Percentiles rank a stretch among this genome's conserved stretches.
Conservation (phyloP, 768 basidiomycete genomes). For the Tylopilus subfusipes region DNA sequence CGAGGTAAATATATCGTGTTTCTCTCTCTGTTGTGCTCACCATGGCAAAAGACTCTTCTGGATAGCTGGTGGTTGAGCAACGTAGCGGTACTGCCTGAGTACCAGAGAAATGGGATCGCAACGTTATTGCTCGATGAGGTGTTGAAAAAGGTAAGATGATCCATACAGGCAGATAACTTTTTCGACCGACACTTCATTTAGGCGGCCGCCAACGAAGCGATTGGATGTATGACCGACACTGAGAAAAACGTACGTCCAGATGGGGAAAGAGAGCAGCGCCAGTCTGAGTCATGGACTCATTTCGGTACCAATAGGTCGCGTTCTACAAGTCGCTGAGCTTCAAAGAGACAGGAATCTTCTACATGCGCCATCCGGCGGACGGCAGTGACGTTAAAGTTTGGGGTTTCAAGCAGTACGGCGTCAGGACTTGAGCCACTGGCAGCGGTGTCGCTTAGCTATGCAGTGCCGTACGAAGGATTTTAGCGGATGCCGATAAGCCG, state of each 20-base stretch:
- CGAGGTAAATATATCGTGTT: not conserved
- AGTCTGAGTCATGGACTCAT: not conserved
- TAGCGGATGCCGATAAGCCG: not conserved
- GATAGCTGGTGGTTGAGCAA: conserved; percentile 6
- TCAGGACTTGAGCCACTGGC: not conserved
- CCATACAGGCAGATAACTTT: not conserved
- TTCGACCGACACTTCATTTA: not conserved
- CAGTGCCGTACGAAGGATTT: not conserved
- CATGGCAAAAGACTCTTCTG: not conserved
- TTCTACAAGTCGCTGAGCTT: conserved; percentile 3
- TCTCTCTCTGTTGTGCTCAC: not conserved
- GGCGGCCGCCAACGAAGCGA: not conserved
- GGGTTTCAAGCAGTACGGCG: conserved; percentile 2
- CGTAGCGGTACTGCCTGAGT: not conserved
- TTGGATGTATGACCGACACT: not conserved
- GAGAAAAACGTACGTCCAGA: conserved; percentile 1
- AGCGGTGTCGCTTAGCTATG: not conserved
- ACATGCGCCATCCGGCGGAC: not conserved
- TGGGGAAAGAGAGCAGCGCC: not conserved
- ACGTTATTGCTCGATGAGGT: not conserved
- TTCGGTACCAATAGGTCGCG: not conserved
- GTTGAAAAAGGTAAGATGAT: not conserved
- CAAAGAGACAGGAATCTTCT: not conserved
- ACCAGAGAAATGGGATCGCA: conserved; percentile 4
- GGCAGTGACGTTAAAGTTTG: not conserved